Evolutionary conservation across 1,139 yeast species (phyloP).

Genomic region (Candida tropicalis): DNA sequence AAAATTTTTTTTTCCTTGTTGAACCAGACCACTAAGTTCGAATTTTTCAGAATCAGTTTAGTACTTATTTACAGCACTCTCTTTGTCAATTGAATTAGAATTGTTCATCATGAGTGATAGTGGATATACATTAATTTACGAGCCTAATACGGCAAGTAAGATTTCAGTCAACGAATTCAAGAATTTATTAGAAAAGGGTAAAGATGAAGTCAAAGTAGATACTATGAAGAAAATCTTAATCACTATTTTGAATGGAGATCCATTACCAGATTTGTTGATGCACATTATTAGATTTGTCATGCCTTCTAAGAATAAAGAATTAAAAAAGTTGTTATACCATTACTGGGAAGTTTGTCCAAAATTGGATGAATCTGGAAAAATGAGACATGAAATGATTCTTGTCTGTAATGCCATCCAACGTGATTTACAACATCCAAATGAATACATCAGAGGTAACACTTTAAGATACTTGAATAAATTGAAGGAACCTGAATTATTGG

Average conservation of each 20-base stretch:
- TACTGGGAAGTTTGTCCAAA: constrained; percentile 99
- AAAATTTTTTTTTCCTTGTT: constrained; percentile 3
- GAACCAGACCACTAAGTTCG: neutral
- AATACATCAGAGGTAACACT: constrained; percentile 93
- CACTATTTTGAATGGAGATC: constrained; percentile 89
- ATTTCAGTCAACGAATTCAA: constrained; percentile 78
- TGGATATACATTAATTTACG: constrained; percentile 76
- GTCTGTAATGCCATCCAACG: constrained; percentile 98
- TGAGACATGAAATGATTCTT: constrained; percentile 97
- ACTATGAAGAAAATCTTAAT: constrained; percentile 89
- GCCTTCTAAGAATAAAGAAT: constrained; percentile 91
- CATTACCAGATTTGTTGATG: constrained; percentile 95
- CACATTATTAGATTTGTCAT: constrained; percentile 94
- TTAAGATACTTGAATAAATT: constrained; percentile 87
- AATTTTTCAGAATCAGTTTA: neutral
- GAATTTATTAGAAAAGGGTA: constrained; percentile 82
- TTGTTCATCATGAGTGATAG: constrained; percentile 41
- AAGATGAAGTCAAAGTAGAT: constrained; percentile 82
- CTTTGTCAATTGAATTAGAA: constrained; percentile 4
- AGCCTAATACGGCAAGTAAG: constrained; percentile 71
- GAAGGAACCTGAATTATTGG: constrained; percentile 90
- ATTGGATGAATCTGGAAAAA: constrained; percentile 81
- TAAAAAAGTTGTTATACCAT: constrained; percentile 89
- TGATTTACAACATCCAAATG: constrained; percentile 97
- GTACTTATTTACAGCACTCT: neutral